These are phyloP conservation scores for Cystobasidium slooffiae DNA, from an alignment of 1,284 basidiomycete genomes.

Conservation along the genomic window DNA sequence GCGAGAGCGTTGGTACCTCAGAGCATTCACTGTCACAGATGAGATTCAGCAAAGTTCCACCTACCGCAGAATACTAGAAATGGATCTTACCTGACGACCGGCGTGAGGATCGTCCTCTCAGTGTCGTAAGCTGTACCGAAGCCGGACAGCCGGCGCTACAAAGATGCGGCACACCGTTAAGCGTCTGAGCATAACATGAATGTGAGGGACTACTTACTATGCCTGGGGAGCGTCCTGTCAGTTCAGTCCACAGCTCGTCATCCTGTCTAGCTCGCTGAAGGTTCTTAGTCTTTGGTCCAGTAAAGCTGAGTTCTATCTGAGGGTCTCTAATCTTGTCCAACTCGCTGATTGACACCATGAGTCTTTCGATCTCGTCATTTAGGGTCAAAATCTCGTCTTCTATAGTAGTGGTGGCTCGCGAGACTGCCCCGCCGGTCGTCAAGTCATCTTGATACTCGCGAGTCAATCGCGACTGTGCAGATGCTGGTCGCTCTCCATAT, in stretches of 20 bases:
- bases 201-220: conserved; percentile 2
- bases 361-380: conserved; percentile 1
- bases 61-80: background rate
- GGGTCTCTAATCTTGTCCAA: conserved; percentile 21
- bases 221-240: conserved; percentile 29
- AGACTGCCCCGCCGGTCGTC: no score
- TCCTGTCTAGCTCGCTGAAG: conserved; percentile 8
- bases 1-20: conserved; percentile 36
- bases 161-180: background rate
- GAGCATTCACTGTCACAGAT: conserved; percentile 29
- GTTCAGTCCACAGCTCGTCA: conserved; percentile 39
- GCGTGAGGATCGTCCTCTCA: conserved; percentile 25
- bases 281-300: conserved; percentile 16
- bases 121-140: conserved; percentile 29
- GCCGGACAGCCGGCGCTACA: conserved; percentile 13
- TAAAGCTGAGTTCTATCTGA: conserved; percentile 25
- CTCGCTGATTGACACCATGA: conserved; percentile 2
- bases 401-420: background rate
- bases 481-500: no score
- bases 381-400: conserved; percentile 5
- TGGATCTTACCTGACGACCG: conserved; percentile 22
- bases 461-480: no score
- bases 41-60: background rate
- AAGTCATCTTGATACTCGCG: no score
- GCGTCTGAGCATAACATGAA: background rate